Percentiles rank a stretch among this genome's conserved stretches.
These are phyloP conservation scores for Ruellia speciosa DNA, from an alignment of 305 asterid species.

Conservation along the genomic window DNA sequence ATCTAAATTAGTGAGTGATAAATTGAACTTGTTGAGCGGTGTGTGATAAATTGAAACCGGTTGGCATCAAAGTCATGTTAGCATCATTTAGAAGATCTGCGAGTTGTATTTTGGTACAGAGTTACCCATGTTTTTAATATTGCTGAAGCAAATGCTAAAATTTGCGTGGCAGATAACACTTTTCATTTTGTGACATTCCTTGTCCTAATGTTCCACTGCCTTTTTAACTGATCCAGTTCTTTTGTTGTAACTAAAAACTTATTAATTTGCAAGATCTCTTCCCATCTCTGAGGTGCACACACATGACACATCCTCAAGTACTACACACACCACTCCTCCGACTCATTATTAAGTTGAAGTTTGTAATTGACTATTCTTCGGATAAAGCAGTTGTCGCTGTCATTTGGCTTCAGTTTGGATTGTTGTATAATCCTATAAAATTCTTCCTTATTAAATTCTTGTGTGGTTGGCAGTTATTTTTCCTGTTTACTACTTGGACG, in stretches of 20 bases:
- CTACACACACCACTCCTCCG: too few relatives aligned
- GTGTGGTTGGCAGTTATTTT: constrained; percentile 1
- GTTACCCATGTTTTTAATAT: too few relatives aligned
- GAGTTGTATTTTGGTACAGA: neutral
- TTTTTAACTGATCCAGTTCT: neutral
- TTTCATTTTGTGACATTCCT: neutral
- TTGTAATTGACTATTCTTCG: too few relatives aligned
- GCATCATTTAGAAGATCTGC: neutral
- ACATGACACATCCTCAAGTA: too few relatives aligned
- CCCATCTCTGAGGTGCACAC: too few relatives aligned
- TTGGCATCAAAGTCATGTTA: neutral
- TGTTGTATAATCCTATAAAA: neutral
- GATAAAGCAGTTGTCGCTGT: too few relatives aligned
- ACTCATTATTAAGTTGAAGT: too few relatives aligned
- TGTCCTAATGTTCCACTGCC: neutral
- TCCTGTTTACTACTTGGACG: neutral
- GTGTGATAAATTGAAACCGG: neutral
- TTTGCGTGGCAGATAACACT: neutral
- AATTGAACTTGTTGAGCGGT: neutral
- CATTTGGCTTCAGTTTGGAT: neutral
- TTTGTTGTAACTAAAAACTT: neutral
- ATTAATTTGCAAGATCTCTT: too few relatives aligned
- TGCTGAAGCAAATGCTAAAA: too few relatives aligned
- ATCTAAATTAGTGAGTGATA: too few relatives aligned
- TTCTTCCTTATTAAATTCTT: neutral